These are phyloP conservation scores for Pilobolus umbonatus DNA, from an alignment of 192 early-diverging fungal species.

Conservation along the genomic window DNA sequence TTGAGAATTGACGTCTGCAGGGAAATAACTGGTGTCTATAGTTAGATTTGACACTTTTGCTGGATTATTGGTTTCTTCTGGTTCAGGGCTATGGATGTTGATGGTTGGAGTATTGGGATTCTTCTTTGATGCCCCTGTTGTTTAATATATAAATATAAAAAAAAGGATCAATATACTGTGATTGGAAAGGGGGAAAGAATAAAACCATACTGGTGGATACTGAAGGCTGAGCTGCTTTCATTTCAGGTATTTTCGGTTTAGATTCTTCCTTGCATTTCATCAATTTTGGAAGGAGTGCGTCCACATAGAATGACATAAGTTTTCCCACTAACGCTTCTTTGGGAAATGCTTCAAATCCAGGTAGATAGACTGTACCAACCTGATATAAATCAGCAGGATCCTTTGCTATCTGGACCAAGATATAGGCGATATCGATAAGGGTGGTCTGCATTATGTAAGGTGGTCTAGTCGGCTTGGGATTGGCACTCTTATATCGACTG, in stretches of 20 bases:
- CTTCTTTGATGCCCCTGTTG: not conserved
- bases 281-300: conserved; percentile 44
- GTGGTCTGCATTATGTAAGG: conserved; percentile 45
- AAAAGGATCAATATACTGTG: not conserved
- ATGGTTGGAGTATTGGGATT: conserved; percentile 20
- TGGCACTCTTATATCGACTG: conserved; percentile 41
- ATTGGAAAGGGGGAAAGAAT: not conserved
- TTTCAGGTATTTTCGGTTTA: not conserved
- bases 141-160: not conserved
- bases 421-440: conserved; percentile 42
- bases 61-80: not conserved
- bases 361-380: conserved; percentile 46
- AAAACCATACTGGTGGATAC: no score
- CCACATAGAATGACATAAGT: conserved; percentile 38
- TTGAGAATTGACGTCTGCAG: not conserved
- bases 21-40: conserved; percentile 22
- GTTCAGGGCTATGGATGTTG: conserved; percentile 30
- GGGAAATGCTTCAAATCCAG: conserved; percentile 47
- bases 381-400: conserved; percentile 41
- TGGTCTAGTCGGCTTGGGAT: conserved; percentile 47
- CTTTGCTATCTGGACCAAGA: conserved; percentile 31
- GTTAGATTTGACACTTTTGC: conserved; percentile 8
- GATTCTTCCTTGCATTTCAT: conserved; percentile 23
- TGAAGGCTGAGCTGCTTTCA: not conserved
- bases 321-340: conserved; percentile 35